Conservation (phyloP, 2,329 filamentous ascomycete species). For the Trichoderma afroharzianum region DNA sequence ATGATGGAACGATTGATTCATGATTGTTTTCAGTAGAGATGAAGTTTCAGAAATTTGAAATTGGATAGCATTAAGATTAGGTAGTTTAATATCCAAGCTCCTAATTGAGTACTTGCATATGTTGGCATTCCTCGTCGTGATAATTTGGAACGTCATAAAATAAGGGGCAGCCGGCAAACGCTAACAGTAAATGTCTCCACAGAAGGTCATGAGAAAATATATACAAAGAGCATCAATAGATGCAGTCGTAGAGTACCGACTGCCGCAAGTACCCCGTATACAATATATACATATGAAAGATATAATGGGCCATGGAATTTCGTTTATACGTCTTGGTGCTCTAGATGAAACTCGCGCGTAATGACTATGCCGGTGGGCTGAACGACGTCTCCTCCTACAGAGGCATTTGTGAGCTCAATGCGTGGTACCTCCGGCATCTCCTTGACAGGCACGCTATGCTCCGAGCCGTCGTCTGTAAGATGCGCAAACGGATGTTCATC, state of each 20-base stretch:
- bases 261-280: background rate
- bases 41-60: background rate
- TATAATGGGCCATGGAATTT: background rate
- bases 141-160: background rate
- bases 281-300: background rate
- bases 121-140: background rate
- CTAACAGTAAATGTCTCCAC: background rate
- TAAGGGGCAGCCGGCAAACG: background rate
- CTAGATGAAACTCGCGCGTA: constrained; percentile 16
- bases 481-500: constrained; percentile 18
- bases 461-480: constrained; percentile 12
- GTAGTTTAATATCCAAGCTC: background rate
- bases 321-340: constrained; percentile 8
- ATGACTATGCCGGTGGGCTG: constrained; percentile 12
- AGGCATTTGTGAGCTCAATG: constrained; percentile 5
- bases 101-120: background rate
- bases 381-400: background rate
- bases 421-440: background rate
- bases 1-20: background rate
- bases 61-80: background rate
- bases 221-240: background rate
- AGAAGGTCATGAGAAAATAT: background rate
- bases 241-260: background rate
- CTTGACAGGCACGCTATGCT: background rate
- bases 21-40: background rate